phyloP scores from a whole-genome alignment of 2,329 filamentous ascomycete genomes.

The Paecilomyces niveus region DNA sequence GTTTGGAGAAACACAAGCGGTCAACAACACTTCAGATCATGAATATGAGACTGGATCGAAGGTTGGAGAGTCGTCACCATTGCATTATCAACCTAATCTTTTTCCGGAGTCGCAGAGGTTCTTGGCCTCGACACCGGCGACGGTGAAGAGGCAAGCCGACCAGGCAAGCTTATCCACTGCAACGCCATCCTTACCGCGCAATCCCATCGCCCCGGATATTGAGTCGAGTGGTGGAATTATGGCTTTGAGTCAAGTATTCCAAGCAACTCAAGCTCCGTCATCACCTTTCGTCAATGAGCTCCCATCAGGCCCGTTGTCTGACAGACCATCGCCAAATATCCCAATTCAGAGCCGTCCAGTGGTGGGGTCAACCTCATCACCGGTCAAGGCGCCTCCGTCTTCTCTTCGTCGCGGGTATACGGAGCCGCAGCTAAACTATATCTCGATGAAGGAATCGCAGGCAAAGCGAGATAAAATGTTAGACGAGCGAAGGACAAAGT shows the following conservation, averaged over 20 bases:
- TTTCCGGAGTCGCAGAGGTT: slow-evolving; percentile 43
- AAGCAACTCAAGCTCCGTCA: slow-evolving; percentile 40
- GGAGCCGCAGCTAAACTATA: slow-evolving; percentile 37
- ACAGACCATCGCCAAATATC: slow-evolving; percentile 44
- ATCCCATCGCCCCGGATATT: slow-evolving; percentile 33
- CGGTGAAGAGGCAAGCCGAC: slow-evolving; percentile 27
- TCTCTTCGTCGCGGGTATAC: slow-evolving; percentile 29
- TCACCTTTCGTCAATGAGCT: slow-evolving; percentile 34
- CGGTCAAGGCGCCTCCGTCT: slow-evolving; percentile 24
- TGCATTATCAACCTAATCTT: slow-evolving; percentile 28
- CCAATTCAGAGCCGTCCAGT: slow-evolving; percentile 34
- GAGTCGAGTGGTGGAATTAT: slow-evolving; percentile 34
- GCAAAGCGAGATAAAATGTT: slow-evolving; percentile 28
- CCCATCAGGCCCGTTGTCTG: slow-evolving; percentile 33
- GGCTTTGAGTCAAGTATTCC: slow-evolving; percentile 43
- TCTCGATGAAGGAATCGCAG: slow-evolving; percentile 42
- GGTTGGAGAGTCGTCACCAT: slow-evolving; percentile 29
- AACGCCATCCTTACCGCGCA: slow-evolving; percentile 35
- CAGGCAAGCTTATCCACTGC: slow-evolving; percentile 18
- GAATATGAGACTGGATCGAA: slow-evolving; percentile 29
- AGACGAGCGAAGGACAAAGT: slow-evolving; percentile 25
- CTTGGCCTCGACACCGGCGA: slow-evolving; percentile 35
- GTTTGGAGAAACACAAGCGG: slow-evolving; percentile 22
- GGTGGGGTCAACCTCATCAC: slow-evolving; percentile 29
- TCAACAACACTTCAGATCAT: slow-evolving; percentile 43